Evolutionary conservation across 2,329 filamentous ascomycete genomes (phyloP), one percentile per base, ranked within the genome.

Genomic region (Calonectria leucothoes): DNA sequence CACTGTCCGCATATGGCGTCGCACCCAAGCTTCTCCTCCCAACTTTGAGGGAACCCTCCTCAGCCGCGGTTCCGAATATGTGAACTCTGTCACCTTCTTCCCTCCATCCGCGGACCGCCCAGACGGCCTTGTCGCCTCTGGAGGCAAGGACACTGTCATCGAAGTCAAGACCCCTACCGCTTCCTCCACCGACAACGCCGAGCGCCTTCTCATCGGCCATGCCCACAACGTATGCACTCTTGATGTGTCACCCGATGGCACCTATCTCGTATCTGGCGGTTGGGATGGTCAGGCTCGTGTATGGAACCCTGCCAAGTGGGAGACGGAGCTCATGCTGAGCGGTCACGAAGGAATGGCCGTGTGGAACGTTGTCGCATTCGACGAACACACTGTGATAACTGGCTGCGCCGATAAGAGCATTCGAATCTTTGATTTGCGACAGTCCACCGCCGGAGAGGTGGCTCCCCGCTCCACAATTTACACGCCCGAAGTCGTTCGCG

Each of bases 251-350:
- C 90, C 93, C 1, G 90, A 92, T 72, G 93, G 93, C 2, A 90
- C 87, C 57, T 94, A 92, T 83, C 89, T 98, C 49, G 93, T 98
- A 59, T 98, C 96, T 77, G 97, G 96, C 37, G 94, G 96, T 80
- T 99, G 97, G 97, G 97, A 99, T 84, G 91, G 91, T 35, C 94
- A 95, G 76, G 96, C 95, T 33, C 93, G 95, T 69, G 87, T 98
- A 66, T 99, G 97, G 97, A 90, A 89, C 75, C 87, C 97, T n/a
- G 91, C 91, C 49, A 95, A 93, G 77, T 98, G 96, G 94, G 95
- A 97, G 81, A 91, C 91, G 12, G 91, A 94, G 76, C 86, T 92
- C 15, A 82, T 93, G 59, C 88, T 99, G 23, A 86, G 91, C 57
- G 95, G 95, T 6, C 95, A 98, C 81, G 91, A 93, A 69, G 94